Evolutionary conservation across 2,329 filamentous ascomycete species (phyloP), one percentile per base, ranked within the genome.

Genomic region (Biscogniauxia sp.): DNA sequence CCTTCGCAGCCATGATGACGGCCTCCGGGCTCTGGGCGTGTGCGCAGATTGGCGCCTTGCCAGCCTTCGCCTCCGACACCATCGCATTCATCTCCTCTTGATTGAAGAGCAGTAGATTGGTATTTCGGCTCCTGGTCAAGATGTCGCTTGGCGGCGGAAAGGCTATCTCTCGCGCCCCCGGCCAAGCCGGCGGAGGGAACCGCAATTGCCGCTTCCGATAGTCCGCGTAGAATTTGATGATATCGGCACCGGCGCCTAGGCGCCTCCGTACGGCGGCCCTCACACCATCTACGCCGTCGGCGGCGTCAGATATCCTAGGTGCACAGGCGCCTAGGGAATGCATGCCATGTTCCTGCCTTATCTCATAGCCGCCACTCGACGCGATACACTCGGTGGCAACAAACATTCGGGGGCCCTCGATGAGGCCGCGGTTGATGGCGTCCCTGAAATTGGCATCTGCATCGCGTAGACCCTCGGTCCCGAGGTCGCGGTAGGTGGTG

Each of bases 401-500:
- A 68, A 84, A 84, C 49, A 86, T 75, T 2, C 84, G 78, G 0
- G 84, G 83, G 0, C 84, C 84, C 0, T 82, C 81, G 1, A 78
- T 79, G 11, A 86, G 67, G 4, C 82, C 83, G 6, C 83, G 79
- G 62, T 82, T 82, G 66, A 86, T 78, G 37, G 79, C 78, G 68
- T 86, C 81, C 9, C 83, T 77, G 3, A 86, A 70, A 57, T 78
- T 78, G 49, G 78, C 77, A 68, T 86, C 83, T 26, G 78, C 78
- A 45, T 80, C 78, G 26, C 76, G 74, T 61, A 84, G 76, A 0
- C 78, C 77, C 66, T 86, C 83, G 2, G 81, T 82, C 15, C 83
- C 82, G 0, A 85, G 76, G 68, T 86, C 83, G 51, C 83, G 76
- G 69, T 84, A 85, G 1, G 83, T 85, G 0, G 83, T 88, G 73